These are phyloP conservation scores for Diaporthe amygdali DNA, from an alignment of 2,329 filamentous ascomycete genomes.

Conservation along the genomic window DNA sequence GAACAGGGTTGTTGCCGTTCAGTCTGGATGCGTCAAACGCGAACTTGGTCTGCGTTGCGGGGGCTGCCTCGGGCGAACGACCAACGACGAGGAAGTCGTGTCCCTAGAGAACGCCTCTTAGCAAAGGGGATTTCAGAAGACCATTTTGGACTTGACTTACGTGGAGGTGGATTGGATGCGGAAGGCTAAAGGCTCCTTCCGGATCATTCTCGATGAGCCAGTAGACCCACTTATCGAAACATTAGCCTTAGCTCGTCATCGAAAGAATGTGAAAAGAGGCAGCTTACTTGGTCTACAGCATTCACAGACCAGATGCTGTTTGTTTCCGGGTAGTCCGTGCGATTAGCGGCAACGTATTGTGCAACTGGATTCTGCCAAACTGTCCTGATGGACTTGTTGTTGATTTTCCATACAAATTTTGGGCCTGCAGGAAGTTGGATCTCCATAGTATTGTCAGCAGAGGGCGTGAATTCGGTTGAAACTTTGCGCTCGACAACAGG, in stretches of 20 bases:
- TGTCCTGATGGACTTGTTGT: slow-evolving; percentile 40
- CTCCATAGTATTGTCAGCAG: slow-evolving; percentile 32
- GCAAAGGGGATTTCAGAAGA: background rate
- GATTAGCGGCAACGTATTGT: slow-evolving; percentile 37
- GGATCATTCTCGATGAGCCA: slow-evolving; percentile 38
- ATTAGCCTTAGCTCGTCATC: background rate
- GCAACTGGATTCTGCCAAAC: slow-evolving; percentile 48
- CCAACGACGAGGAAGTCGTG: slow-evolving; percentile 38
- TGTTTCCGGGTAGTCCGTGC: slow-evolving; percentile 32
- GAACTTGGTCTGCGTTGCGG: slow-evolving; percentile 23
- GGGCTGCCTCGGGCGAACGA: slow-evolving; percentile 28
- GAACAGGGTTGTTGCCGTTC: slow-evolving; percentile 46
- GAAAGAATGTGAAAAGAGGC: slow-evolving; percentile 6
- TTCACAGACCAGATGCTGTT: slow-evolving; percentile 36
- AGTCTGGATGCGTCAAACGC: slow-evolving; percentile 34
- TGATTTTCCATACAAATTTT: slow-evolving; percentile 39
- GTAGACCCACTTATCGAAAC: slow-evolving; percentile 32
- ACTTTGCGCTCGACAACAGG: slow-evolving; percentile 36
- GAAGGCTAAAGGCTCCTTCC: slow-evolving; percentile 27
- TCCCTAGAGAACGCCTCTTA: slow-evolving; percentile 27
- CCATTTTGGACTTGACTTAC: slow-evolving; percentile 7
- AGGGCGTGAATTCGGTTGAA: slow-evolving; percentile 33
- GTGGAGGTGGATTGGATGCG: slow-evolving; percentile 41
- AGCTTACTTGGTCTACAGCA: slow-evolving; percentile 26
- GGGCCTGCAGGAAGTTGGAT: slow-evolving; percentile 30